These are phyloP conservation scores for Candida andamanensis DNA, from an alignment of 805 yeast genomes.

Conservation along the genomic window DNA sequence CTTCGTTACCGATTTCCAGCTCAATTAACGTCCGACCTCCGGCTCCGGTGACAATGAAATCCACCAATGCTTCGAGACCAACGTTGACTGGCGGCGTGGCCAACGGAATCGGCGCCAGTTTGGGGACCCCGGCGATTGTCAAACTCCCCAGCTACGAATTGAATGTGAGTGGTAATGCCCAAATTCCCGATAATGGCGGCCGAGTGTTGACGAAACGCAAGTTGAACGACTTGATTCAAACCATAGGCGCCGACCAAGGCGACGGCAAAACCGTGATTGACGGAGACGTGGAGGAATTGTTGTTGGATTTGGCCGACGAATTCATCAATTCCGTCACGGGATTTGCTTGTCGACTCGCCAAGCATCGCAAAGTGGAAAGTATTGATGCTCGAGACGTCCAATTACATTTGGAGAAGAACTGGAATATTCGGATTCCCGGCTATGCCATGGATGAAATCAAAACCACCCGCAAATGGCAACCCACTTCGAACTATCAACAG, in stretches of 20 bases:
- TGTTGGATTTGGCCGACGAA: constrained; percentile 92
- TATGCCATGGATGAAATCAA: constrained; percentile 87
- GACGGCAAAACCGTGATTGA: constrained; percentile 88
- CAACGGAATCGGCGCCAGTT: constrained; percentile 53
- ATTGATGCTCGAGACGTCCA: constrained; percentile 88
- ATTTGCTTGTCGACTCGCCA: constrained; percentile 92
- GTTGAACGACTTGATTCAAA: constrained; percentile 77
- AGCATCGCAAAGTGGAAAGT: constrained; percentile 84
- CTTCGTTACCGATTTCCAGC: constrained; percentile 68
- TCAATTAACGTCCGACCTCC: constrained; percentile 63
- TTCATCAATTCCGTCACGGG: constrained; percentile 86
- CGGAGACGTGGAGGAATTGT: constrained; percentile 90
- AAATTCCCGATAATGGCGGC: constrained; percentile 54
- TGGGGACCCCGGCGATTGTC: constrained; percentile 70
- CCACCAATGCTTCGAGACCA: constrained; percentile 56
- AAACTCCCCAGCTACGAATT: constrained; percentile 80
- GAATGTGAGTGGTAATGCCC: constrained; percentile 23
- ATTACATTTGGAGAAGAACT: constrained; percentile 77
- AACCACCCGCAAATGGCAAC: constrained; percentile 66
- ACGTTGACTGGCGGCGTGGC: constrained; percentile 83
- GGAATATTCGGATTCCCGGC: constrained; percentile 95
- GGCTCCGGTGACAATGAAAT: constrained; percentile 58
- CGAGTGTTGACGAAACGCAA: constrained; percentile 86
- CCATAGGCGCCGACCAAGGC: constrained; percentile 81
- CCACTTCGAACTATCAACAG: constrained; percentile 57